These are phyloP conservation scores for Populus hybrid DNA, from an alignment of 441 rosid species.

Conservation along the genomic window DNA sequence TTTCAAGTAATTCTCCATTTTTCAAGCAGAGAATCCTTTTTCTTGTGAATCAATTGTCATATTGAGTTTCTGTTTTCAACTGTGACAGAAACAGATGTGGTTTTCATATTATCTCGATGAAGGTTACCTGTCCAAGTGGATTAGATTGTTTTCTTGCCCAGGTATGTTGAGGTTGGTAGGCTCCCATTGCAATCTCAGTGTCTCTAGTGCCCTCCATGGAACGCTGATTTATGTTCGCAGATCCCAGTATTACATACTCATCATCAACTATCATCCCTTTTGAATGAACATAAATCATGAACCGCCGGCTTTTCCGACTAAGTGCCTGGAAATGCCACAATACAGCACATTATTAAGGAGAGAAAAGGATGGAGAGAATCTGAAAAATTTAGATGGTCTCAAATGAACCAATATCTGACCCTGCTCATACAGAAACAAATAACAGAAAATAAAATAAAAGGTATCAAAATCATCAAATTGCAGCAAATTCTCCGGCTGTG, in stretches of 20 bases:
- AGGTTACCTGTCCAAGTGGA: slow-evolving; percentile 82
- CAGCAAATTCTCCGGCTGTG: too few species aligned
- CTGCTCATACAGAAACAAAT: too few species aligned
- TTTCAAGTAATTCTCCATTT: not conserved
- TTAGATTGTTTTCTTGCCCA: slow-evolving; percentile 62
- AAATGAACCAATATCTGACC: too few species aligned
- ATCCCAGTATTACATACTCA: slow-evolving; percentile 80
- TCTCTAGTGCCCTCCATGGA: slow-evolving; percentile 98
- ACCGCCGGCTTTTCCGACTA: too few species aligned
- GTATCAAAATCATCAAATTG: too few species aligned
- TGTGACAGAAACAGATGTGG: not conserved
- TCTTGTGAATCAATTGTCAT: not conserved
- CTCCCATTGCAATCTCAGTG: slow-evolving; percentile 98
- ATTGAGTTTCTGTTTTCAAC: not conserved
- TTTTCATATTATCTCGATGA: slow-evolving; percentile 2
- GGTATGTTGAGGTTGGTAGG: slow-evolving; percentile 90
- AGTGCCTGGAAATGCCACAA: too few species aligned
- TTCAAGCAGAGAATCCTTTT: not conserved
- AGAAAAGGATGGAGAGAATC: too few species aligned
- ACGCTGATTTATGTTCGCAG: slow-evolving; percentile 96
- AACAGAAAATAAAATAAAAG: too few species aligned
- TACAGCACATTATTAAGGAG: too few species aligned
- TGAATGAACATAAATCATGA: too few species aligned
- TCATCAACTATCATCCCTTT: slow-evolving; percentile 98
- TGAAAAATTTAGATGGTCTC: too few species aligned